A percentile compares a stretch with the other conserved stretches of the same genome.
Evolutionary conservation across 2,329 filamentous ascomycete species (phyloP).

Genomic region (Corinectria fuckeliana): DNA sequence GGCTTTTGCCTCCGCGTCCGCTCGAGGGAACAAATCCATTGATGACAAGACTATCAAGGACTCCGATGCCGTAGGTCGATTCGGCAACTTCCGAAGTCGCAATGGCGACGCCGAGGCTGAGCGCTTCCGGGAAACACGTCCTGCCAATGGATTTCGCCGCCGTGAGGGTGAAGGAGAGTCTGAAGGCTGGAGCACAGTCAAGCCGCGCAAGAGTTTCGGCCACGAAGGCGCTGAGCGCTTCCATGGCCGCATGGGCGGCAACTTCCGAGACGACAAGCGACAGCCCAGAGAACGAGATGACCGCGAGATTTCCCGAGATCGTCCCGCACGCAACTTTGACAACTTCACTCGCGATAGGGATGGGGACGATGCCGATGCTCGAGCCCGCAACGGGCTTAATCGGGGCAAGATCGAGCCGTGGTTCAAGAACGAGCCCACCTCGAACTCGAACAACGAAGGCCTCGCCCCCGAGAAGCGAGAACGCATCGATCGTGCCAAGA

Average conservation of each 20-base stretch:
- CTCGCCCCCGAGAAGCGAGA: constrained; percentile 53
- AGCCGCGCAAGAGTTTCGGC: constrained; percentile 76
- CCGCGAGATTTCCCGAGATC: constrained; percentile 59
- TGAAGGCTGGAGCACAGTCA: constrained; percentile 78
- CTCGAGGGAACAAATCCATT: constrained; percentile 62
- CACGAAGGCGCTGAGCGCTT: constrained; percentile 76
- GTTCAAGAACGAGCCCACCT: constrained; percentile 66
- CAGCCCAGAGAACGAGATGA: constrained; percentile 61
- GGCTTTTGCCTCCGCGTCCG: constrained; percentile 81
- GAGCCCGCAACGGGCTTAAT: constrained; percentile 68
- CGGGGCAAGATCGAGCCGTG: constrained; percentile 76
- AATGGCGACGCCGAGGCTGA: constrained; percentile 59
- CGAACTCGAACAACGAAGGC: constrained; percentile 38
- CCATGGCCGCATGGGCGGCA: constrained; percentile 68
- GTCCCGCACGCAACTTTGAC: constrained; percentile 58
- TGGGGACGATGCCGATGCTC: constrained; percentile 58
- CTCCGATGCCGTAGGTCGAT: constrained; percentile 61
- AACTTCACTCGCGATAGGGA: constrained; percentile 57
- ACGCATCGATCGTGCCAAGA: constrained; percentile 64
- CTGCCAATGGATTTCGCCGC: constrained; percentile 56
- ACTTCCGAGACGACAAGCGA: constrained; percentile 50
- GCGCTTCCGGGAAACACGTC: constrained; percentile 57
- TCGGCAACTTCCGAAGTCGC: constrained; percentile 61
- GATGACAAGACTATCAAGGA: constrained; percentile 64
- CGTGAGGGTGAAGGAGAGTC: constrained; percentile 66